phyloP scores from a whole-genome alignment of 108 stramenopile genomes.

The Skeletonema grethae region DNA sequence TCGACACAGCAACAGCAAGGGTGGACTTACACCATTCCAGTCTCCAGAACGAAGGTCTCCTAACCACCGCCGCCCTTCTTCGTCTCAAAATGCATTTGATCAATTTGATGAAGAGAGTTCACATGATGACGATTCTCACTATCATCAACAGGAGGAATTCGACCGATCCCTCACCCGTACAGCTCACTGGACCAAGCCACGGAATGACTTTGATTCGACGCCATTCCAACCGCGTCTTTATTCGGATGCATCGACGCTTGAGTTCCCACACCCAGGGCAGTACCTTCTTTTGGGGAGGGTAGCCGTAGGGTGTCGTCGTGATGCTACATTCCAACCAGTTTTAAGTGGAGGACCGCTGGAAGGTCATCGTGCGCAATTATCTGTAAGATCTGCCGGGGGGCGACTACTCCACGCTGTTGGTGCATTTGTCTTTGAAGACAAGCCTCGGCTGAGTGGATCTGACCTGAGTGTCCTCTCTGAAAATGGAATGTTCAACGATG shows the following conservation, averaged over 20 bases:
- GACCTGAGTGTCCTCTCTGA: conserved; percentile 44
- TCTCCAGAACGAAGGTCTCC: neutral
- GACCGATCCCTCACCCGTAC: conserved; percentile 43
- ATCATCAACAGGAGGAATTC: conserved; percentile 34
- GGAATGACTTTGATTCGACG: conserved; percentile 46
- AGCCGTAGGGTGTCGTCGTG: conserved; percentile 45
- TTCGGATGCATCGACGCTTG: conserved; percentile 42
- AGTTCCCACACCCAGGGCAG: conserved; percentile 44
- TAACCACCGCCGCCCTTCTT: neutral
- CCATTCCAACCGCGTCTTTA: conserved; percentile 37
- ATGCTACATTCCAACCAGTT: conserved; percentile 44
- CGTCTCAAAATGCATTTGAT: neutral
- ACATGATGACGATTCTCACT: conserved; percentile 11
- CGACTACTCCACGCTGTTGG: conserved; percentile 40
- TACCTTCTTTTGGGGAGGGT: conserved; percentile 44
- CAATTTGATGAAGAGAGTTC: conserved; percentile 18
- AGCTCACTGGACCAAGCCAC: conserved; percentile 37
- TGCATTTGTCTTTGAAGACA: conserved; percentile 45
- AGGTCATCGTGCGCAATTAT: conserved; percentile 43
- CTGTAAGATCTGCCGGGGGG: conserved; percentile 39
- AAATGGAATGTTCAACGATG: conserved; percentile 51
- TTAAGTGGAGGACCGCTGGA: conserved; percentile 45
- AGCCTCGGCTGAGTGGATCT: conserved; percentile 42
- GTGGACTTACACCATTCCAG: neutral
- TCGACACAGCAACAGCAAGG: neutral